A percentile compares a stretch with the other conserved stretches of the same genome.
phyloP scores from a whole-genome alignment of 2,329 filamentous ascomycete genomes.

The Colletotrichum acutatum region DNA sequence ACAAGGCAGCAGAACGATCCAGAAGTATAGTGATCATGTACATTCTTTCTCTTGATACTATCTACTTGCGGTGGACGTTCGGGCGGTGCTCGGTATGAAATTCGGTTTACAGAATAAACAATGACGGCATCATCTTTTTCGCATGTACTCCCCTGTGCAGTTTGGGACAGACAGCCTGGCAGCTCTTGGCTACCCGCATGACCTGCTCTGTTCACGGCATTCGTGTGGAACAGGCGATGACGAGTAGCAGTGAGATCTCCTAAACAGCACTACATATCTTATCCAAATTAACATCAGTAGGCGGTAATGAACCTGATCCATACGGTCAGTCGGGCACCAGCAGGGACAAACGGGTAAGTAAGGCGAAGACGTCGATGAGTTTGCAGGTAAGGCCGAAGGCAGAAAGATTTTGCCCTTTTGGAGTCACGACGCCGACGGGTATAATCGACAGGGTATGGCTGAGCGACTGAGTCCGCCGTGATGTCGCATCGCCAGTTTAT shows the following conservation, averaged over 20 bases:
- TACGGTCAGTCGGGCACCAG: neutral
- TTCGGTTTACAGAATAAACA: neutral
- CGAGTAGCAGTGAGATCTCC: no score
- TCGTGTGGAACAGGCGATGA: neutral
- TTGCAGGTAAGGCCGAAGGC: neutral
- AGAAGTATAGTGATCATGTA: neutral
- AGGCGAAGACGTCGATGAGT: neutral
- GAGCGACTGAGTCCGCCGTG: neutral
- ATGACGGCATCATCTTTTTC: neutral
- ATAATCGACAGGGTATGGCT: neutral
- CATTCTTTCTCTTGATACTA: neutral
- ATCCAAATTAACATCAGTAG: neutral
- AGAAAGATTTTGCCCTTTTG: neutral
- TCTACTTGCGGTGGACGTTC: neutral
- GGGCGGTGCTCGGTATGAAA: neutral
- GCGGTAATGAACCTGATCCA: neutral
- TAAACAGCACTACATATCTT: neutral
- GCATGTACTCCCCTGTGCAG: neutral
- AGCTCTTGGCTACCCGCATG: neutral
- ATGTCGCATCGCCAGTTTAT: neutral
- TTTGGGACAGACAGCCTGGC: neutral
- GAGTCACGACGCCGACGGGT: neutral
- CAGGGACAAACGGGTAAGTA: neutral
- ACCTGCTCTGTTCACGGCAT: neutral
- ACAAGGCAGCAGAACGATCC: neutral